phyloP scores from a whole-genome alignment of 148 eudicot genomes.

The Suaeda aralocaspica region DNA sequence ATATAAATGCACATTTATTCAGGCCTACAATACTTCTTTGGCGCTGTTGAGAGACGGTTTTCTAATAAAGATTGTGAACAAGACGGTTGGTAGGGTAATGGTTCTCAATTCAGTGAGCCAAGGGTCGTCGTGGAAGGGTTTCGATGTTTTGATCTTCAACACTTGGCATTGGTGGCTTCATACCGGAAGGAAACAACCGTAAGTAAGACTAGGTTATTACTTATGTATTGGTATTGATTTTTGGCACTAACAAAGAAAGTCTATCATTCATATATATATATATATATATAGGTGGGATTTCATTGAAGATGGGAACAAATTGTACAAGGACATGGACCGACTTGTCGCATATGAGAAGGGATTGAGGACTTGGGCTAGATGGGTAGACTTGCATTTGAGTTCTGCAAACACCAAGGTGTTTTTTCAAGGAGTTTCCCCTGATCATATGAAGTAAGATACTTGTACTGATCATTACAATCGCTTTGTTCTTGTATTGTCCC shows the following conservation, averaged over 20 bases:
- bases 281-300: conserved; percentile 40
- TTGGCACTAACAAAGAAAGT: too few species aligned
- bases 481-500: neutral
- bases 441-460: conserved; percentile 51
- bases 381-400: conserved; percentile 51
- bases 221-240: too few species aligned
- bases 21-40: conserved; percentile 44
- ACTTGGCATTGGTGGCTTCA: conserved; percentile 97
- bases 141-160: conserved; percentile 52
- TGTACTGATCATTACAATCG: neutral
- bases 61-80: conserved; percentile 39
- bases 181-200: conserved; percentile 63
- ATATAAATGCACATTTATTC: neutral
- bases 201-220: conserved; percentile 8
- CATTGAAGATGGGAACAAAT: conserved; percentile 31
- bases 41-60: conserved; percentile 44
- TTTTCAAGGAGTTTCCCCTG: conserved; percentile 68
- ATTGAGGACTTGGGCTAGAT: conserved; percentile 65
- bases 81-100: conserved; percentile 38
- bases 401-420: conserved; percentile 42
- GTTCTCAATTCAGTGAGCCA: conserved; percentile 43
- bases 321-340: conserved; percentile 51
- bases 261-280: neutral
- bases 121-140: conserved; percentile 39
- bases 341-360: conserved; percentile 56